Percentiles rank a stretch among this genome's conserved stretches.
Conservation (phyloP, 2,329 filamentous ascomycete species). For the Tolypocladium ovalisporum region DNA sequence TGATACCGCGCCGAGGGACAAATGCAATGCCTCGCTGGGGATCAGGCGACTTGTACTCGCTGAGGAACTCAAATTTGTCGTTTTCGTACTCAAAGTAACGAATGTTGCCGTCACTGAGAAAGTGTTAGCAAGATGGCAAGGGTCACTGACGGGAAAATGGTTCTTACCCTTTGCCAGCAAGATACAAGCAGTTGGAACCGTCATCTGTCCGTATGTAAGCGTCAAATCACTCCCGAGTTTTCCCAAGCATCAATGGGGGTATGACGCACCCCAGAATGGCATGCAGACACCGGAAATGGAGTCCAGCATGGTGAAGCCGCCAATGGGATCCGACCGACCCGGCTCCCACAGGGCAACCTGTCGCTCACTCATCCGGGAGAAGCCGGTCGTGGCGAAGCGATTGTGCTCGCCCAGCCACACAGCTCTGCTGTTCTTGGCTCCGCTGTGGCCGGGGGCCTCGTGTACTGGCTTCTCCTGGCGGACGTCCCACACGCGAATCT, state of each 20-base stretch:
- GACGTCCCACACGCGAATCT: conserved; percentile 93
- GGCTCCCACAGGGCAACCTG: conserved; percentile 95
- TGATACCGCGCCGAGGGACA: conserved; percentile 87
- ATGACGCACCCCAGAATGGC: conserved; percentile 82
- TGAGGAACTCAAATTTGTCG: conserved; percentile 96
- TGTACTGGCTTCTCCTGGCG: conserved; percentile 82
- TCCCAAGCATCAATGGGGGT: background rate
- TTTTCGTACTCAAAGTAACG: conserved; percentile 98
- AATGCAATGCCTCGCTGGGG: conserved; percentile 93
- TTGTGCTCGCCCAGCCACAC: conserved; percentile 98
- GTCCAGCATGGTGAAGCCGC: conserved; percentile 82
- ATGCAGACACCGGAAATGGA: conserved; percentile 97
- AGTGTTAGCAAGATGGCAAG: conserved; percentile 5
- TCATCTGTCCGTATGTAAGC: conserved; percentile 49
- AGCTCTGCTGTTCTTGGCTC: conserved; percentile 93
- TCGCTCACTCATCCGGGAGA: conserved; percentile 96
- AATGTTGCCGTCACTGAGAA: conserved; percentile 85
- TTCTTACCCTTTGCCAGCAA: conserved; percentile 92
- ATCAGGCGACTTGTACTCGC: conserved; percentile 93
- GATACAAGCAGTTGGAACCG: conserved; percentile 85
- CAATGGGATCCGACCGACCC: conserved; percentile 73
- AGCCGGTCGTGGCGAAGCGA: conserved; percentile 89
- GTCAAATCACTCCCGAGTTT: background rate
- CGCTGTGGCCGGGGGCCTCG: conserved; percentile 74
- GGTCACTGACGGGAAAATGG: background rate